Evolutionary conservation across 2,329 filamentous ascomycete genomes (phyloP), one percentile per base, ranked within the genome.

Genomic region (Penicillium sp.): DNA sequence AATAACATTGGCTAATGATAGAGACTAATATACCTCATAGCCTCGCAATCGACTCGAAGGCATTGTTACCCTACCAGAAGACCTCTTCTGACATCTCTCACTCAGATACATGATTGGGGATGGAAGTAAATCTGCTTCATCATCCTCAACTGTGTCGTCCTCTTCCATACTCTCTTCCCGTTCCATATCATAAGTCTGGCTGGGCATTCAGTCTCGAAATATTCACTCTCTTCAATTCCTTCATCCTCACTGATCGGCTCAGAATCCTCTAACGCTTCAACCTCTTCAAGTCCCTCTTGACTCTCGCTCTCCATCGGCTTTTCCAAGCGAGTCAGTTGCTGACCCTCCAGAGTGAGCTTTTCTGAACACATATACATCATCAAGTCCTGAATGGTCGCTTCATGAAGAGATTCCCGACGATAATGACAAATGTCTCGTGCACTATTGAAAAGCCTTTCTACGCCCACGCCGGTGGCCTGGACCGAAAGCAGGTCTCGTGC

Each of bases 401-500:
- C 17, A 21, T 45, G 4, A 17, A 50, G 47, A 26, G 42, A 32
- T 30, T 29, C 36, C 18, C 42, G 36, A 12, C 42, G 49, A 40
- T 51, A 51, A 37, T 46, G 36, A 15, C 43, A 54, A 23, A 54
- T 50, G 33, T 54, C 46, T 40, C 46, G 47, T n/a, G 34, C 34
- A 36, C 42, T 36, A 34, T 49, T 53, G 10, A 53, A 53, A 18
- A 46, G 51, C 26, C 51, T 24, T 41, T 53, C 51, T n/a, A 53
- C 41, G 3, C 45, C 49, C 10, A 33, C 34, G 7, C 51, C 21
- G 18, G 32, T 53, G 26, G 51, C 51, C 7, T 34, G 51, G 27
- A 53, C 34, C 9, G 41, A 53, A 30, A 53, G 46, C 20, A 49
- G 30, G n/a, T 53, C 46, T 2, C 34, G 41, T 32, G 41, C 42